These are phyloP conservation scores for Solanum hybrid DNA, from an alignment of 305 asterid genomes.

Conservation along the genomic window DNA sequence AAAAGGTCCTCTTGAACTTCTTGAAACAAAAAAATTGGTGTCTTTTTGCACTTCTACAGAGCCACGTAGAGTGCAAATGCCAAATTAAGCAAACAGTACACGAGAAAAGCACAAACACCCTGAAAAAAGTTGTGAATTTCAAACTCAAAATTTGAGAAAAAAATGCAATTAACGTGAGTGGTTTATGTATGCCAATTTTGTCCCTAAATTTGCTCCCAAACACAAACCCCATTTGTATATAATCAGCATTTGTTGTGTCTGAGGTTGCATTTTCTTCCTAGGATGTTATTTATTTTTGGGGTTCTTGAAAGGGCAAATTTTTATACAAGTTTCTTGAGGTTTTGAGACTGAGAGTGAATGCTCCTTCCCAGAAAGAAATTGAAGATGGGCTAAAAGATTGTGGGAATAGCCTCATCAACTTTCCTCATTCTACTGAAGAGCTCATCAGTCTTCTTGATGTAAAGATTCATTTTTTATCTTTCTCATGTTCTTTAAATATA, in stretches of 20 bases:
- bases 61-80: background rate
- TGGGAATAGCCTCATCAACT: constrained; percentile 14
- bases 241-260: background rate
- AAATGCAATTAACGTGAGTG: background rate
- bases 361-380: constrained; percentile 10
- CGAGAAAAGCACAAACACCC: background rate
- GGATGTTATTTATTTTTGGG: background rate
- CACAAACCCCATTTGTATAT: background rate
- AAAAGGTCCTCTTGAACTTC: background rate
- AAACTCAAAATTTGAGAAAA: constrained; percentile 1
- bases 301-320: background rate
- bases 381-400: constrained; percentile 12
- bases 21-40: background rate
- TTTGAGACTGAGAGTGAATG: background rate
- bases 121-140: background rate
- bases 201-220: background rate
- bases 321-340: background rate
- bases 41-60: background rate
- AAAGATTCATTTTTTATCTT: background rate
- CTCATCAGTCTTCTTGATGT: constrained; percentile 18
- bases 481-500: background rate
- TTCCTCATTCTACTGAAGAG: constrained; percentile 12
- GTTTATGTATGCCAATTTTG: too few species aligned
- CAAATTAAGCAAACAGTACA: background rate
- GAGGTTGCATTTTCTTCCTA: background rate